These are phyloP conservation scores for Triticum timopheevii DNA, from an alignment of 176 grass and related monocot genomes.

Conservation along the genomic window DNA sequence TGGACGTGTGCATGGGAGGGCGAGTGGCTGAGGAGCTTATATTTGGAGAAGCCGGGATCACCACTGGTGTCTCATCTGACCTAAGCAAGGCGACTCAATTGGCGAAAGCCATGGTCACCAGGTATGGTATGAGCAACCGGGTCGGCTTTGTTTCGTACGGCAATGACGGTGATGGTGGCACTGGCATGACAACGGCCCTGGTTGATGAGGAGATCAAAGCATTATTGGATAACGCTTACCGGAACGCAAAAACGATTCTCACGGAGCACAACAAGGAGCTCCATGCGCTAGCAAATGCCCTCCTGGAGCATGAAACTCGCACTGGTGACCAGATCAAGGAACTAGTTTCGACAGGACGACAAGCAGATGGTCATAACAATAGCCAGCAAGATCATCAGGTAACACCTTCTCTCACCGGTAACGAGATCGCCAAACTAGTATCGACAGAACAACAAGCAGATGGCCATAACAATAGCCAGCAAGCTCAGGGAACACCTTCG, in stretches of 20 bases:
- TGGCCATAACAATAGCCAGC: not conserved
- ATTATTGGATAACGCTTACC: not conserved
- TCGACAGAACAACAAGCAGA: not conserved
- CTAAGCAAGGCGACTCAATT: constrained; percentile 43
- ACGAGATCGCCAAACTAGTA: not conserved
- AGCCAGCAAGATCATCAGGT: not conserved
- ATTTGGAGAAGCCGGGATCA: constrained; percentile 56
- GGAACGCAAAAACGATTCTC: not conserved
- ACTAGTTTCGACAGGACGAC: too few relatives aligned
- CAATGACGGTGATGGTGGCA: not conserved
- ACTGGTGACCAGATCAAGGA: not conserved
- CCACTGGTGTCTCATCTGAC: constrained; percentile 41
- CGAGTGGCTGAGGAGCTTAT: constrained; percentile 68
- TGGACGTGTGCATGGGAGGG: constrained; percentile 73
- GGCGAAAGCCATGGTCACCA: constrained; percentile 62
- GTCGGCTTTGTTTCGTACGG: not conserved
- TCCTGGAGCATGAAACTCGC: not conserved
- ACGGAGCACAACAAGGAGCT: not conserved
- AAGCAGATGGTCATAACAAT: not conserved
- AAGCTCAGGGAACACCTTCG: not conserved
- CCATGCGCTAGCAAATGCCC: not conserved
- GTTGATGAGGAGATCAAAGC: not conserved
- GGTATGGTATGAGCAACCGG: constrained; percentile 63
- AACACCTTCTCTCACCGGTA: not conserved
- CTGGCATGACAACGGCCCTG: not conserved